Evolutionary conservation across 2,329 filamentous ascomycete genomes (phyloP).

Genomic region (Cladophialophora immunda): DNA sequence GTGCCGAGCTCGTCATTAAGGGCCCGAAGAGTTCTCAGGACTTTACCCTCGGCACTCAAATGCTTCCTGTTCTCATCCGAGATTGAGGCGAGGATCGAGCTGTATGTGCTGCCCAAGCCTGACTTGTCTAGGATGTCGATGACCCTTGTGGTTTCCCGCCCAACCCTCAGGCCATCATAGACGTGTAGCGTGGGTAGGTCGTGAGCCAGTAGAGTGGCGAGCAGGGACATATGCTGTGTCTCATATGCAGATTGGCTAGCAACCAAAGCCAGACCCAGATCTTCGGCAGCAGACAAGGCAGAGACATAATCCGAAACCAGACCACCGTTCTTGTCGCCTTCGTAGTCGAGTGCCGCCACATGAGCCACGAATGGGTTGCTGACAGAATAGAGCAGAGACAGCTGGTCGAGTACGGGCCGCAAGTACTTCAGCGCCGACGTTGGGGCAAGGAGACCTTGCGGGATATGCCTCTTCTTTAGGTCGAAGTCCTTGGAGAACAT

Average conservation of each 20-base stretch:
- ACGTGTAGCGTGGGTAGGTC: slow-evolving; percentile 85
- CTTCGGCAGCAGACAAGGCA: slow-evolving; percentile 82
- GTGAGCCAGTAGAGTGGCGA: slow-evolving; percentile 80
- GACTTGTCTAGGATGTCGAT: slow-evolving; percentile 80
- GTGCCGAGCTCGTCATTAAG: slow-evolving; percentile 94
- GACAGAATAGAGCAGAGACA: slow-evolving; percentile 88
- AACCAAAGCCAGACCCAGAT: slow-evolving; percentile 86
- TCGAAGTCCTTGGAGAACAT: slow-evolving; percentile 98
- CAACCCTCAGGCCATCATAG: slow-evolving; percentile 85
- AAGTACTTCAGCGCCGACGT: slow-evolving; percentile 83
- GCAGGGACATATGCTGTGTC: slow-evolving; percentile 93
- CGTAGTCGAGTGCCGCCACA: slow-evolving; percentile 88
- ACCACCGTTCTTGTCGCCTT: slow-evolving; percentile 68
- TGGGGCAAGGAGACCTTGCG: slow-evolving; percentile 88
- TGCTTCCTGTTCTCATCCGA: slow-evolving; percentile 73
- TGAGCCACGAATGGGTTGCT: slow-evolving; percentile 94
- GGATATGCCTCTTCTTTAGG: slow-evolving; percentile 85
- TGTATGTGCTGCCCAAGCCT: slow-evolving; percentile 74
- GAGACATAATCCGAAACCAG: slow-evolving; percentile 88
- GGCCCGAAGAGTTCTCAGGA: slow-evolving; percentile 73
- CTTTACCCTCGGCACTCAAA: slow-evolving; percentile 74
- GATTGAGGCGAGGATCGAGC: slow-evolving; percentile 69
- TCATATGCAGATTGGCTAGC: slow-evolving; percentile 88
- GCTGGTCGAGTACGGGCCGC: slow-evolving; percentile 85
- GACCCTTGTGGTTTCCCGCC: slow-evolving; percentile 81